Evolutionary conservation across 2,329 filamentous ascomycete species (phyloP), one percentile per base, ranked within the genome.

Genomic region (Plectosphaerella sp.): DNA sequence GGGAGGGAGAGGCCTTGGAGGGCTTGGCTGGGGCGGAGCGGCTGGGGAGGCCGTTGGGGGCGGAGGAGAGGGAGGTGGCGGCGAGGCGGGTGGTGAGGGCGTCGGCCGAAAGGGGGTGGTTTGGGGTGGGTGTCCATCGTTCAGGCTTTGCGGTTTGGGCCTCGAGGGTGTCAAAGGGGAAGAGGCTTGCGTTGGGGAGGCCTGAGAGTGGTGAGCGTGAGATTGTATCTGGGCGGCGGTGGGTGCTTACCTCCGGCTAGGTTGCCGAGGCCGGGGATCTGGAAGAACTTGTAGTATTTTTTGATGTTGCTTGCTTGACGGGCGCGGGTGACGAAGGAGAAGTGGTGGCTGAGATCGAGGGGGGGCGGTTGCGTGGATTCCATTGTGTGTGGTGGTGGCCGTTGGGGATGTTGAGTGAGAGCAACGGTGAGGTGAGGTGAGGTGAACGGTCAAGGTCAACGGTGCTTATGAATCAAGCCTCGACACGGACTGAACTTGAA

Each of bases 111-210:
- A 54, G 50, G 47, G 47, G 28, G 50, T 54, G 47, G 2, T 56
- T 88, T 37, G 84, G 80, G 11, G 86, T 85, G 1, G 87, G 87
- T 35, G 80, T 77, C 78, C 88, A 94, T 67, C 91, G 82, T 57
- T 87, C 76, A 8, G 90, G 86, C 56, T 82, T 80, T 33, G 90
- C 89, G 55, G 87, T 83, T 58, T 87, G 84, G 41, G 91, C 89
- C 70, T 96, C 90, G 57, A 97, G 83, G 1, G 91, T 94, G 62
- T 97, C 91, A 69, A 88, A 96, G 9, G 92, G 92, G 64, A 97
- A 97, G 72, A 90, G 90, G 53, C 80, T 80, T 39, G 86, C 77
- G 68, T 94, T 87, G 15, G 92, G 92, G 20, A 96, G 80, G 54
- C 90, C 89, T 92, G 57, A 3, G 28, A 18, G 47, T 45, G n/a